Conservation (phyloP, 352 stramenopile species). For the Blastocystis sp. region DNA sequence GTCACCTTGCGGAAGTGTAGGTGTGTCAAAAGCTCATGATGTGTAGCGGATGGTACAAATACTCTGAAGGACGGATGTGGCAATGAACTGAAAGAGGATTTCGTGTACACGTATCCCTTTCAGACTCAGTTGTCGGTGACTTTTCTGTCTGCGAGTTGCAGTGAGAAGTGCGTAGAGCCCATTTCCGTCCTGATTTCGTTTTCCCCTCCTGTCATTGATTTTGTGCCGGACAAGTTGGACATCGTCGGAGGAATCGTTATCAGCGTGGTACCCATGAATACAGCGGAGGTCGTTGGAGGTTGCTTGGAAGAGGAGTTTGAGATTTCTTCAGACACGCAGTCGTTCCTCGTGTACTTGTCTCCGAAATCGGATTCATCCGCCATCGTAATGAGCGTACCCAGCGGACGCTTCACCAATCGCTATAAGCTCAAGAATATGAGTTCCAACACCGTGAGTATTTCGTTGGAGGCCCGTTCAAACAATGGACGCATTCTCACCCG, state of each 20-base stretch:
- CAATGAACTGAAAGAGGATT: background rate
- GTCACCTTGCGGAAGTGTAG: background rate
- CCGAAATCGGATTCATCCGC: background rate
- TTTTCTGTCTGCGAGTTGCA: background rate
- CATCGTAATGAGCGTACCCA: no score
- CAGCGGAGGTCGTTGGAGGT: no score
- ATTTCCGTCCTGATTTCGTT: background rate
- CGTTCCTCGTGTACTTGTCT: background rate
- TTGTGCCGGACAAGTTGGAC: background rate
- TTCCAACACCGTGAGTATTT: background rate
- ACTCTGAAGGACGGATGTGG: background rate
- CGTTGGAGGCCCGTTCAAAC: background rate
- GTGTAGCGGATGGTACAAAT: background rate
- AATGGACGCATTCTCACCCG: background rate
- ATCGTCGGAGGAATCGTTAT: background rate
- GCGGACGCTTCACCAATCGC: background rate
- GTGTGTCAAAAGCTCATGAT: background rate
- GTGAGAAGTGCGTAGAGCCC: background rate
- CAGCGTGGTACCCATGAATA: background rate
- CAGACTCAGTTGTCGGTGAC: background rate
- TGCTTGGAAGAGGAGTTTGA: no score
- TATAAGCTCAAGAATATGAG: background rate
- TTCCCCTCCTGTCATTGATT: background rate
- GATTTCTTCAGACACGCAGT: no score
- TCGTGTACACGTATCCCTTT: background rate